These are phyloP conservation scores for Cystobasidiopsis lactophilus DNA, from an alignment of 768 basidiomycete species.

Conservation along the genomic window DNA sequence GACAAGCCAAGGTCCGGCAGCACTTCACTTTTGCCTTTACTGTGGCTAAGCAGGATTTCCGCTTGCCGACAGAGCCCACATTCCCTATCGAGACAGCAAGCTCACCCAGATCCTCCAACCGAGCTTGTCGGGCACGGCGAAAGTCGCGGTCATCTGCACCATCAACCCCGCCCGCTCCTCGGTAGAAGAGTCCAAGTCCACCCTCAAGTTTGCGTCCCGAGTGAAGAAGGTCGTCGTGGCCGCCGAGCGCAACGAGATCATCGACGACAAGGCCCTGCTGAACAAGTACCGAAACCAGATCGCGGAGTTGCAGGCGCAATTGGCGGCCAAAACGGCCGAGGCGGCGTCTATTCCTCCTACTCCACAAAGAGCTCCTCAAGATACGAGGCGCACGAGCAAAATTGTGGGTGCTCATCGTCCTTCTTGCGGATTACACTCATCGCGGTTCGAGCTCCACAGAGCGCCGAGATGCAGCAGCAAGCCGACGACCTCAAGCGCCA, in stretches of 20 bases:
- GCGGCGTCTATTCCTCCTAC: conserved; percentile 7
- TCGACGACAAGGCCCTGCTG: conserved; percentile 19
- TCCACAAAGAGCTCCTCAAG: not conserved
- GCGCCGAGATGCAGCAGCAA: conserved; percentile 7
- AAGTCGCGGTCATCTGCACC: conserved; percentile 88
- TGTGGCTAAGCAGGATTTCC: not conserved
- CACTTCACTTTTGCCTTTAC: conserved; percentile 40
- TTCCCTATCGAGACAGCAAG: conserved; percentile 93
- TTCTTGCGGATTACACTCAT: not conserved
- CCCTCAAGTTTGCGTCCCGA: conserved; percentile 75
- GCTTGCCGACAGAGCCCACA: conserved; percentile 45
- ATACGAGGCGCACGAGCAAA: not conserved
- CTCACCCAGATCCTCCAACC: conserved; percentile 53
- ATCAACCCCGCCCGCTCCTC: conserved; percentile 66
- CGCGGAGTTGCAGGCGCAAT: conserved; percentile 12
- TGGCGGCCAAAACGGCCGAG: conserved; percentile 5
- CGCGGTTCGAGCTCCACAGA: not conserved
- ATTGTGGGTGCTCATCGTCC: not conserved
- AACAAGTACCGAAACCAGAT: conserved; percentile 17
- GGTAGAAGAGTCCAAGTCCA: conserved; percentile 65
- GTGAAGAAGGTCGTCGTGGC: conserved; percentile 60
- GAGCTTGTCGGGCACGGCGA: conserved; percentile 74
- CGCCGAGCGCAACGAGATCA: conserved; percentile 18
- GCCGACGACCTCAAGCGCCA: conserved; percentile 13
- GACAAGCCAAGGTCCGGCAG: conserved; percentile 39